Conservation (phyloP, 2,329 filamentous ascomycete genomes). For the Ophioceras dolichostomum region DNA sequence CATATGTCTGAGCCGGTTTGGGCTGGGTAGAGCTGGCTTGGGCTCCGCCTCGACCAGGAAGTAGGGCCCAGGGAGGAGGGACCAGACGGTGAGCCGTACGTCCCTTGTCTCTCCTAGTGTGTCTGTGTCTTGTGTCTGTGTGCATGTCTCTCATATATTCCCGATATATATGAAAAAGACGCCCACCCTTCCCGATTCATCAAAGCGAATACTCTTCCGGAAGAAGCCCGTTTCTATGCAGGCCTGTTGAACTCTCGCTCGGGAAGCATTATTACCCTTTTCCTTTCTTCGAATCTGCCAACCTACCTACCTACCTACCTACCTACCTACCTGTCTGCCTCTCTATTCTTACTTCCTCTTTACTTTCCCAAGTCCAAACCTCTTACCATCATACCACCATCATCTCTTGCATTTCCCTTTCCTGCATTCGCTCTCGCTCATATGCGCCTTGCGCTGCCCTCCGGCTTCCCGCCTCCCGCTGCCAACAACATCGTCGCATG, state of each 20-base stretch:
- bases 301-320: too few relatives aligned
- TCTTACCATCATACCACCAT: conserved; percentile 4
- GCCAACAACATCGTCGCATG: conserved; percentile 3
- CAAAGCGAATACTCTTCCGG: conserved; percentile 4
- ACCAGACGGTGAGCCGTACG: neutral
- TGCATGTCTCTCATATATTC: conserved; percentile 1
- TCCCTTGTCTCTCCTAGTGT: neutral
- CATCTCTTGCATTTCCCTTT: conserved; percentile 4
- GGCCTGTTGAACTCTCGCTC: conserved; percentile 8
- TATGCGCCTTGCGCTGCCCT: conserved; percentile 1
- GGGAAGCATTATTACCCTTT: conserved; percentile 8
- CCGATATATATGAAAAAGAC: conserved; percentile 12
- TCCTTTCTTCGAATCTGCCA: too few relatives aligned
- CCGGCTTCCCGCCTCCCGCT: neutral
- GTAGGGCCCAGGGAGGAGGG: neutral
- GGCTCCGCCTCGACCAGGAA: neutral
- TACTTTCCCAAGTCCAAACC: too few relatives aligned
- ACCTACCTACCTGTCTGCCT: conserved; percentile 5
- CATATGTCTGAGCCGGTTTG: too few relatives aligned
- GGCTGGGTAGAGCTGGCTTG: too few relatives aligned
- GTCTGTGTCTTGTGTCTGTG: neutral
- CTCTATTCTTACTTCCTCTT: too few relatives aligned
- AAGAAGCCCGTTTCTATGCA: conserved; percentile 7
- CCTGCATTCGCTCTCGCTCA: conserved; percentile 3
- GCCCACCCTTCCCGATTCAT: conserved; percentile 8